Evolutionary conservation across 2,329 filamentous ascomycete genomes (phyloP).

Genomic region (Fusarium sp.): DNA sequence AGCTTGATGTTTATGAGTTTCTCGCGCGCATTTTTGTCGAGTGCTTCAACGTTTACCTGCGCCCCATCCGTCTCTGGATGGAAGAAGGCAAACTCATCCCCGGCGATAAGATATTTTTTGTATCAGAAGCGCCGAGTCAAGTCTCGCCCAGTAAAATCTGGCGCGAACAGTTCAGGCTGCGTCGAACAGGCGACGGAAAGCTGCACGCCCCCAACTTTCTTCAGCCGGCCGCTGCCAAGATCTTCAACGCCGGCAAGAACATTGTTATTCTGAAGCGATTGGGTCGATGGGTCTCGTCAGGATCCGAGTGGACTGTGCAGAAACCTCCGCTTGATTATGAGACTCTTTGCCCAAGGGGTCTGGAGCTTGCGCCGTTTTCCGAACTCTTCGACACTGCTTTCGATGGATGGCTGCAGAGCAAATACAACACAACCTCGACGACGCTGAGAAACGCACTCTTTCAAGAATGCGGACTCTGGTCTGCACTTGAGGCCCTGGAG

Average conservation of each 20-base stretch:
- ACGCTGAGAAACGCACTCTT: conserved; percentile 74
- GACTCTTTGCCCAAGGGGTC: conserved; percentile 59
- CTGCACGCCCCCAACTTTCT: conserved; percentile 80
- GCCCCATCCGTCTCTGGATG: conserved; percentile 86
- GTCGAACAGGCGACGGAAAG: conserved; percentile 64
- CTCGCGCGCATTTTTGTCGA: conserved; percentile 78
- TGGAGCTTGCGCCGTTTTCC: conserved; percentile 71
- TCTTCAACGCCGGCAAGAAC: conserved; percentile 90
- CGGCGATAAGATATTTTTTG: conserved; percentile 78
- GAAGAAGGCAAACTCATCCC: conserved; percentile 74
- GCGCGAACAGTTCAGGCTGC: conserved; percentile 77
- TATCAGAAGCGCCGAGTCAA: conserved; percentile 66
- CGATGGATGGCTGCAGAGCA: conserved; percentile 77
- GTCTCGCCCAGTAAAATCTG: conserved; percentile 74
- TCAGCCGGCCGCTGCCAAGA: conserved; percentile 71
- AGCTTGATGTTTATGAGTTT: conserved; percentile 67
- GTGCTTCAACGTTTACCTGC: conserved; percentile 83
- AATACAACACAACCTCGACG: conserved; percentile 74
- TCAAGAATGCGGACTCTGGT: conserved; percentile 71
- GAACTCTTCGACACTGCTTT: conserved; percentile 78
- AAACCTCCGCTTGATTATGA: conserved; percentile 65
- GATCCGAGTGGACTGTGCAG: conserved; percentile 41
- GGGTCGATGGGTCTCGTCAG: conserved; percentile 58
- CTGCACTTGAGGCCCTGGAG: conserved; percentile 72
- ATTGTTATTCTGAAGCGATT: conserved; percentile 83